Evolutionary conservation across 768 basidiomycete species (phyloP).

Genomic region (Hirschioporus abietinus): DNA sequence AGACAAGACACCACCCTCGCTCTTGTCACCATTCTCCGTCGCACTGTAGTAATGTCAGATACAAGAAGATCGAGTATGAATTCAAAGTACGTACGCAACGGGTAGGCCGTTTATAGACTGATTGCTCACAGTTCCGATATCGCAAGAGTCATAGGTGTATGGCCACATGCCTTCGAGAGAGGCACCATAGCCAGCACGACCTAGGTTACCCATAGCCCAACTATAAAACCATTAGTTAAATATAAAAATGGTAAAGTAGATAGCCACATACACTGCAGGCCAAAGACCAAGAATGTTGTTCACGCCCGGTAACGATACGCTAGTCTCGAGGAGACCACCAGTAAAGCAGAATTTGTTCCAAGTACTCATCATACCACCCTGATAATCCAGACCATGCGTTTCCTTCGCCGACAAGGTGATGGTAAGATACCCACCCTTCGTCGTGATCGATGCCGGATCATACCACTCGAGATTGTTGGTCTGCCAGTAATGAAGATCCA

Average conservation of each 20-base stretch:
- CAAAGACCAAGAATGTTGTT: slow-evolving; percentile 63
- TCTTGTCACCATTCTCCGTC: slow-evolving; percentile 51
- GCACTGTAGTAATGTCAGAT: slow-evolving; percentile 26
- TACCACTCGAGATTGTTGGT: slow-evolving; percentile 41
- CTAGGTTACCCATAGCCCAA: slow-evolving; percentile 68
- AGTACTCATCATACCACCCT: slow-evolving; percentile 62
- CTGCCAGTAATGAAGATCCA: slow-evolving; percentile 74
- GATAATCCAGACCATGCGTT: slow-evolving; percentile 69
- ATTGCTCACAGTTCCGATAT: slow-evolving; percentile 86
- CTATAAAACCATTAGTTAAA: slow-evolving; percentile 1
- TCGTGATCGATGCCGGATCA: slow-evolving; percentile 73
- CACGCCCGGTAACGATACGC: slow-evolving; percentile 64
- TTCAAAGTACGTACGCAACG: slow-evolving; percentile 22
- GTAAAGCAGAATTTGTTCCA: slow-evolving; percentile 96
- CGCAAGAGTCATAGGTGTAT: slow-evolving; percentile 80
- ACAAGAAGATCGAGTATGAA: background rate
- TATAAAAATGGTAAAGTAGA: background rate
- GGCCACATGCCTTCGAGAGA: slow-evolving; percentile 85
- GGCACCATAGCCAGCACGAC: slow-evolving; percentile 86
- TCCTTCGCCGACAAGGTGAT: slow-evolving; percentile 64
- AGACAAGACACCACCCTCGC: slow-evolving; percentile 52
- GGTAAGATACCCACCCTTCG: slow-evolving; percentile 65
- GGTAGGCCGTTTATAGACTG: slow-evolving; percentile 72
- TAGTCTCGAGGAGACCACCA: slow-evolving; percentile 71
- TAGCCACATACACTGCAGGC: slow-evolving; percentile 49